Evolutionary conservation across 345 rosid genomes (phyloP), one percentile per base, ranked within the genome.

Genomic region (Citrus unshiu): DNA sequence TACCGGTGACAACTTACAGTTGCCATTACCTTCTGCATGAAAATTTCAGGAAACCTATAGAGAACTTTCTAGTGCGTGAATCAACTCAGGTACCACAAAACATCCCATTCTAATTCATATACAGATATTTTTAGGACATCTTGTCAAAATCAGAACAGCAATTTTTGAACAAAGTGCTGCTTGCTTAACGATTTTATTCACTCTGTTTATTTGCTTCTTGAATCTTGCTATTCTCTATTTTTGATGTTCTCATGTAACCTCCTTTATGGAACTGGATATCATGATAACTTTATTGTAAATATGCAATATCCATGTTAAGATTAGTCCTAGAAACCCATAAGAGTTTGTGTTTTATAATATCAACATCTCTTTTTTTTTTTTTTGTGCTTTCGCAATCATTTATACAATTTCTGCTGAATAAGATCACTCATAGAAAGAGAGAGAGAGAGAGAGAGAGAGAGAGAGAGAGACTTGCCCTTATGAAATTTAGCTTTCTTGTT

Each of bases 1-100:
- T 93, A 49, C 99, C 99, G 0, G 97, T 93, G 51, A 86, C 83
- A 77, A 95, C 99, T 39, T 93, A 91, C 75, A 95, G 99, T 84
- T 89, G 93, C 79, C 98, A 95, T 86, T 93, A 95, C 86, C 91
- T 95, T 21, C 39, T 78, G 4, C 91, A 95, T 64, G 89, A 90
- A 85, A 86, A 82, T 77, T 91, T 95, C 84, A 84, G 75, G 86
- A 89, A 89, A 84, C 93, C 92, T 66, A 86, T 95, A 78, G 90
- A 83, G 60, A 88, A 86, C 58, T 94, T 92, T 77, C 85, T 92
- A 32, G 81, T 74, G 30, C 92, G 97, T 2, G 97, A 94, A 84
- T 81, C 95, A 76, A 81, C 78, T 85, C 98, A 94, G 98, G 98
- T 94, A 84, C 13, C 18, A 30, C 4, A 10, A 40, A 5, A 57